phyloP scores from a whole-genome alignment of 2,329 filamentous ascomycete genomes.

The Aspergillus viridinutans region DNA sequence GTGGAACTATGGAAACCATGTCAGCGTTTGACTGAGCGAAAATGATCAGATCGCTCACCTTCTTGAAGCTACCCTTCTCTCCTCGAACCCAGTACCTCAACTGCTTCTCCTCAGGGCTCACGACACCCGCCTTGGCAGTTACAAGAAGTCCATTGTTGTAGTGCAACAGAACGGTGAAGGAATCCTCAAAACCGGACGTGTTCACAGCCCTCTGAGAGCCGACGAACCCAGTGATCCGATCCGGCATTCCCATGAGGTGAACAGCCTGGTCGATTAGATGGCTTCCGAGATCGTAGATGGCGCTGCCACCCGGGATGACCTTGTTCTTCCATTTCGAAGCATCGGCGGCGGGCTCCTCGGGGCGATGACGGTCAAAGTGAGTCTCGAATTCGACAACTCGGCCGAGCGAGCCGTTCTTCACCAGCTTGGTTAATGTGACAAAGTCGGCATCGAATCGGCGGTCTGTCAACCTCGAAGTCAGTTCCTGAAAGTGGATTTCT shows the following conservation, averaged over 20 bases:
- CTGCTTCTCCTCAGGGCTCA: constrained; percentile 66
- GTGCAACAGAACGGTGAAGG: constrained; percentile 59
- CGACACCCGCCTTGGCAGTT: constrained; percentile 64
- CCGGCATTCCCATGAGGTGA: constrained; percentile 64
- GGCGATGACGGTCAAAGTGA: constrained; percentile 72
- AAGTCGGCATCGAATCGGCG: constrained; percentile 76
- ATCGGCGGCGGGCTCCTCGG: constrained; percentile 46
- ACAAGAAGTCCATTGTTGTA: constrained; percentile 63
- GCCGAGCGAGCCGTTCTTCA: constrained; percentile 59
- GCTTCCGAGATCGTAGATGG: constrained; percentile 69
- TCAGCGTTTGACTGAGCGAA: background rate
- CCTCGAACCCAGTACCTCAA: constrained; percentile 74
- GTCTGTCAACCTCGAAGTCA: constrained; percentile 36
- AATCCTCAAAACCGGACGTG: constrained; percentile 45
- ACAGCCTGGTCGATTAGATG: constrained; percentile 75
- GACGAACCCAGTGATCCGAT: constrained; percentile 63
- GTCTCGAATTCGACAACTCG: constrained; percentile 74
- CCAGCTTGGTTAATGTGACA: constrained; percentile 61
- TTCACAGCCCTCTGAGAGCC: constrained; percentile 62
- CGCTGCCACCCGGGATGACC: constrained; percentile 61
- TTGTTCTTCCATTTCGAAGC: constrained; percentile 63
- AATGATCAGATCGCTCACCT: constrained; percentile 43
- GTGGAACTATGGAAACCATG: constrained; percentile 35
- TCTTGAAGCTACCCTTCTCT: constrained; percentile 69
- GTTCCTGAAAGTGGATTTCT: background rate